A percentile compares a stretch with the other conserved stretches of the same genome.
Conservation (phyloP, 2,329 filamentous ascomycete species). For the Sporothrix brasiliensis region DNA sequence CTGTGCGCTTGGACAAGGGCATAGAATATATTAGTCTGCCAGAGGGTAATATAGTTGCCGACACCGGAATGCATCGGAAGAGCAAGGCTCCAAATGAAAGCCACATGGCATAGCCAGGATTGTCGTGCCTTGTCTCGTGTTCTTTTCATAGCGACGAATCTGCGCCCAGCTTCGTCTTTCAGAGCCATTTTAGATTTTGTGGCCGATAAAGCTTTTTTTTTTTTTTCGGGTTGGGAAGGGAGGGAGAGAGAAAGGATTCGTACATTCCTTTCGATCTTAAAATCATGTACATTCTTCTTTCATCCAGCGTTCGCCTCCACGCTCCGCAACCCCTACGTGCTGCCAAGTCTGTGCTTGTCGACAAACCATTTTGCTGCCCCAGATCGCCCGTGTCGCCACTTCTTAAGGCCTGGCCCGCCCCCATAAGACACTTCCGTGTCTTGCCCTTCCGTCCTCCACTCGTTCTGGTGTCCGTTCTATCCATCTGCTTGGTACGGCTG, state of each 20-base stretch:
- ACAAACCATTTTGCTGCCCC: not conserved
- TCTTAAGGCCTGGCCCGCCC: not conserved
- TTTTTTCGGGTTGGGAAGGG: no score
- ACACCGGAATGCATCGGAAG: not conserved
- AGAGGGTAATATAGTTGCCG: not conserved
- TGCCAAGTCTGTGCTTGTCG: not conserved
- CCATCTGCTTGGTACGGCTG: constrained; percentile 21
- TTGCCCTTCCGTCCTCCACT: not conserved
- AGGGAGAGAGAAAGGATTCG: not conserved
- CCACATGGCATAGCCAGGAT: constrained; percentile 10
- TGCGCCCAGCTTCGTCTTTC: not conserved
- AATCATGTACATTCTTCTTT: not conserved
- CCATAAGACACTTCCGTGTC: constrained; percentile 5
- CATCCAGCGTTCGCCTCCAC: not conserved
- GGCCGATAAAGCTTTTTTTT: not conserved
- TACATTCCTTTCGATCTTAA: not conserved
- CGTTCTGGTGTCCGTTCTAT: not conserved
- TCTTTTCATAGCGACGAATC: not conserved
- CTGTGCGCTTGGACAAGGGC: constrained; percentile 7
- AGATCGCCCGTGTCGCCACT: constrained; percentile 19
- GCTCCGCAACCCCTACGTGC: not conserved
- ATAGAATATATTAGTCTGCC: no score
- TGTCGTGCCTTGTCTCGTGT: not conserved
- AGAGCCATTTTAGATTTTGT: not conserved
- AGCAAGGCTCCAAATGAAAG: not conserved